A percentile compares a stretch with the other conserved stretches of the same genome.
phyloP scores from a whole-genome alignment of 257 asterid species.

The Forsythia viridissima region DNA sequence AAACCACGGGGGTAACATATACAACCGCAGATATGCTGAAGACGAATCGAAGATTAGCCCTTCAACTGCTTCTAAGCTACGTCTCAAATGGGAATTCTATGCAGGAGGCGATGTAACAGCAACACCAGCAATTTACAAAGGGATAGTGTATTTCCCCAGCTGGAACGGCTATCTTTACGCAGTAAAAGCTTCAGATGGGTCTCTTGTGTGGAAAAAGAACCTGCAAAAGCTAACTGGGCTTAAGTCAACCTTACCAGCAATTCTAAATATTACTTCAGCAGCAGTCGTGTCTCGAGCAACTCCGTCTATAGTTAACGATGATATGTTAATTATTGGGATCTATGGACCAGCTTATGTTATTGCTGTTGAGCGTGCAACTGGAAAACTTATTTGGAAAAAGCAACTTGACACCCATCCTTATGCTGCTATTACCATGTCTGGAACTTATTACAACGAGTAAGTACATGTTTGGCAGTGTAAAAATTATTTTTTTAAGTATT shows the following conservation, averaged over 20 bases:
- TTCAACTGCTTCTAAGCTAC: conserved; percentile 32
- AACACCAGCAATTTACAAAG: conserved; percentile 41
- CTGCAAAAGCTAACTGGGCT: conserved; percentile 40
- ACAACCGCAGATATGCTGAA: conserved; percentile 42
- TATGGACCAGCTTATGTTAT: conserved; percentile 53
- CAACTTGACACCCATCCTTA: conserved; percentile 46
- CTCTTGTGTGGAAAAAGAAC: conserved; percentile 44
- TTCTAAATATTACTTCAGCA: conserved; percentile 22
- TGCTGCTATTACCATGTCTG: conserved; percentile 59
- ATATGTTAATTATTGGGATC: conserved; percentile 40
- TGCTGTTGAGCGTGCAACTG: conserved; percentile 39
- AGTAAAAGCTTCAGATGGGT: conserved; percentile 42
- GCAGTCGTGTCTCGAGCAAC: conserved; percentile 37
- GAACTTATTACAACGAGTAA: conserved; percentile 49
- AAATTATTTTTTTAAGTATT: too few relatives aligned
- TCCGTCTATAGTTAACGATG: conserved; percentile 45
- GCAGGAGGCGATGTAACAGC: conserved; percentile 41
- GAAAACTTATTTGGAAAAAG: conserved; percentile 50
- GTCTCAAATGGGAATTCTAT: conserved; percentile 49
- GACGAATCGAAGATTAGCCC: conserved; percentile 44
- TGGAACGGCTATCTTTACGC: conserved; percentile 57
- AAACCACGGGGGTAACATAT: conserved; percentile 57
- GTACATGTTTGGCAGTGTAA: not conserved
- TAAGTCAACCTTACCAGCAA: not conserved
- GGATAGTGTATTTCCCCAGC: conserved; percentile 46